A percentile compares a stretch with the other conserved stretches of the same genome.
Evolutionary conservation across 2,329 filamentous ascomycete species (phyloP).

Genomic region (Stachybotrys chartarum): DNA sequence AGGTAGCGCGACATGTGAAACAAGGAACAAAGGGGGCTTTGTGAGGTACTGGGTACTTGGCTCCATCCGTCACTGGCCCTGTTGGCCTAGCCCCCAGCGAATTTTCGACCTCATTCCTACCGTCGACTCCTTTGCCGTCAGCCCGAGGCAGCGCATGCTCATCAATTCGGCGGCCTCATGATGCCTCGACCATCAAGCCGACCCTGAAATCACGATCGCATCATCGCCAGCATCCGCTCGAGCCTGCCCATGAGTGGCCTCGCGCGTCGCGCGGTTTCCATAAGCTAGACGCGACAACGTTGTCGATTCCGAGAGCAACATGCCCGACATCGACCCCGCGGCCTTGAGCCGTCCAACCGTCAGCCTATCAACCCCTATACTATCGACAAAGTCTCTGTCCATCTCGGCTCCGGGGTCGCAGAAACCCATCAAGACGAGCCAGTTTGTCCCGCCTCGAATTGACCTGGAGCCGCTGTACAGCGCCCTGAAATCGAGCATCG

Average conservation of each 20-base stretch:
- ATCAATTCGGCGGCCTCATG: conserved; percentile 32
- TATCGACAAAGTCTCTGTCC: conserved; percentile 50
- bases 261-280: conserved; percentile 37
- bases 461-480: conserved; percentile 60
- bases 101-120: conserved; percentile 27
- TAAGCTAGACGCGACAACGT: conserved; percentile 39
- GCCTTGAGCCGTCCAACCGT: conserved; percentile 56
- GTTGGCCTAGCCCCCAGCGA: conserved; percentile 21
- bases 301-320: conserved; percentile 27
- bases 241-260: conserved; percentile 36
- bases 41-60: conserved; percentile 17
- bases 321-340: conserved; percentile 67
- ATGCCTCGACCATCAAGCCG: conserved; percentile 38
- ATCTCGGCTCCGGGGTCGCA: conserved; percentile 40
- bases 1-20: not conserved
- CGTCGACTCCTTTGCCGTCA: conserved; percentile 17
- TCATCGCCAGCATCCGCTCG: conserved; percentile 23
- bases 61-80: conserved; percentile 7
- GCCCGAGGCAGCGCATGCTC: conserved; percentile 18
- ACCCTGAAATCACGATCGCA: conserved; percentile 34
- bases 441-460: conserved; percentile 58
- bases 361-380: conserved; percentile 50
- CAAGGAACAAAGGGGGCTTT: not conserved
- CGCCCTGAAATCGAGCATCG: conserved; percentile 51
- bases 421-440: conserved; percentile 52